Evolutionary conservation across 208 protist species (phyloP).

Genomic region (Strigomonas oncopelti): DNA sequence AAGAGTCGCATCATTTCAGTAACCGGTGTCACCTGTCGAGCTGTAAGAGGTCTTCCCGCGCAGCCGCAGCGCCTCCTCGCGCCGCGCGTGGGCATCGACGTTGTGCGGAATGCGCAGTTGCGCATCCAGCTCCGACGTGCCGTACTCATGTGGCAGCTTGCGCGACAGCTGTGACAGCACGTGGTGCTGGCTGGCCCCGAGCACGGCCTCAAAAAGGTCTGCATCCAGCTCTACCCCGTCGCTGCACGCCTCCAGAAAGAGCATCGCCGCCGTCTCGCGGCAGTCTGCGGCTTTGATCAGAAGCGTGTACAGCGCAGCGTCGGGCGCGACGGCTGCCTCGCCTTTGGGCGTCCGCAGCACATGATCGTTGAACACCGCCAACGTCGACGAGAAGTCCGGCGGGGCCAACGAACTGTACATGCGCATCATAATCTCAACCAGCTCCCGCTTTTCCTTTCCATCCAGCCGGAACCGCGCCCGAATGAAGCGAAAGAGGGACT

Average conservation of each 20-base stretch:
- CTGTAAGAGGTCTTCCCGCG: constrained; percentile 70
- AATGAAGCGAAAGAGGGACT: constrained; percentile 74
- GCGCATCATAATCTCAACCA: constrained; percentile 86
- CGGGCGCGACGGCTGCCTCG: constrained; percentile 45
- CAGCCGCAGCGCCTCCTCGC: constrained; percentile 69
- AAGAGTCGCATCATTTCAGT: constrained; percentile 5
- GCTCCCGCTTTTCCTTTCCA: constrained; percentile 54
- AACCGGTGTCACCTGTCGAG: constrained; percentile 69
- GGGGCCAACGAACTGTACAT: constrained; percentile 78
- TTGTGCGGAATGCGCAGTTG: constrained; percentile 75
- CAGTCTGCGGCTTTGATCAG: constrained; percentile 70
- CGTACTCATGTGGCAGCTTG: constrained; percentile 78
- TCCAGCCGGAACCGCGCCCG: constrained; percentile 50
- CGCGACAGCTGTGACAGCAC: constrained; percentile 53
- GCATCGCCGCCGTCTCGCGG: constrained; percentile 80
- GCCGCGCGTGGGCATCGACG: constrained; percentile 75
- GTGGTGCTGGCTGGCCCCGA: constrained; percentile 35
- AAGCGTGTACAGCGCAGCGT: constrained; percentile 56
- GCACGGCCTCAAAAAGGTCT: constrained; percentile 66
- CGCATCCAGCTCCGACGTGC: constrained; percentile 57
- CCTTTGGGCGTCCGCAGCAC: constrained; percentile 43
- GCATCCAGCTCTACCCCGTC: constrained; percentile 52
- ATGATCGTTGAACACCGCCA: constrained; percentile 68
- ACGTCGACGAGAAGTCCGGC: constrained; percentile 61
- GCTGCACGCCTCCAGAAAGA: constrained; percentile 80